Evolutionary conservation across 2,329 filamentous ascomycete genomes (phyloP).

Genomic region (Penicillium sp.): DNA sequence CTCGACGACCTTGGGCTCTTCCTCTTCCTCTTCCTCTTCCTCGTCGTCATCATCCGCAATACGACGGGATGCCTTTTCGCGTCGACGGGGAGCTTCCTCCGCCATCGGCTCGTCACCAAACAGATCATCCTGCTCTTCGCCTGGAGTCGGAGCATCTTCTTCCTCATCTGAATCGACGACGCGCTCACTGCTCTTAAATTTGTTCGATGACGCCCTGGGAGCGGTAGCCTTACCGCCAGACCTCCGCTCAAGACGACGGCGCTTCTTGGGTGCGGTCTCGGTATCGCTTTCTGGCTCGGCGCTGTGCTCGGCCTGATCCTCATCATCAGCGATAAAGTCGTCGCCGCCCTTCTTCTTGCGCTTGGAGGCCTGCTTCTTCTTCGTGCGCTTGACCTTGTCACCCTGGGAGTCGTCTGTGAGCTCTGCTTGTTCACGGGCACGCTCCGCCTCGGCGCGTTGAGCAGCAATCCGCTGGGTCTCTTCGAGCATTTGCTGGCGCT

Average conservation of each 20-base stretch:
- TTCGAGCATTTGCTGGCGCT: conserved; percentile 76
- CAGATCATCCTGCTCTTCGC: conserved; percentile 27
- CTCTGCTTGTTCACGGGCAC: conserved; percentile 68
- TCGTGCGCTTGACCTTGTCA: conserved; percentile 66
- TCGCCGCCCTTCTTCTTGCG: conserved; percentile 59
- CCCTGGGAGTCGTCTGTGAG: conserved; percentile 79
- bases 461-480: conserved; percentile 71
- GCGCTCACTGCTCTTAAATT: conserved; percentile 84
- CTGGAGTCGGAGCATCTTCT: conserved; percentile 45
- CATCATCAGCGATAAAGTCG: conserved; percentile 38
- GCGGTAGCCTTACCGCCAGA: conserved; percentile 33
- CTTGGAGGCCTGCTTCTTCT: conserved; percentile 58
- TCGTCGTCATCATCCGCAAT: conserved; percentile 41
- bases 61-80: conserved; percentile 32
- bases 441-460: conserved; percentile 68
- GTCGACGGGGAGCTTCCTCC: conserved; percentile 37
- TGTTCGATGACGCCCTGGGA: conserved; percentile 39
- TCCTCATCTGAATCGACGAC: conserved; percentile 69
- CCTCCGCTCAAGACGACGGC: conserved; percentile 59
- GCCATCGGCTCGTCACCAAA: conserved; percentile 46
- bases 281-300: conserved; percentile 36
- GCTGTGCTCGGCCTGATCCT: conserved; percentile 41
- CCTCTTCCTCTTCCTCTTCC: conserved; percentile 38
- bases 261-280: conserved; percentile 53
- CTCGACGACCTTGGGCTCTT: conserved; percentile 29